Percentiles rank a stretch among this genome's conserved stretches.
Conservation (phyloP, 208 protist species). For the Crithidia sp. region DNA sequence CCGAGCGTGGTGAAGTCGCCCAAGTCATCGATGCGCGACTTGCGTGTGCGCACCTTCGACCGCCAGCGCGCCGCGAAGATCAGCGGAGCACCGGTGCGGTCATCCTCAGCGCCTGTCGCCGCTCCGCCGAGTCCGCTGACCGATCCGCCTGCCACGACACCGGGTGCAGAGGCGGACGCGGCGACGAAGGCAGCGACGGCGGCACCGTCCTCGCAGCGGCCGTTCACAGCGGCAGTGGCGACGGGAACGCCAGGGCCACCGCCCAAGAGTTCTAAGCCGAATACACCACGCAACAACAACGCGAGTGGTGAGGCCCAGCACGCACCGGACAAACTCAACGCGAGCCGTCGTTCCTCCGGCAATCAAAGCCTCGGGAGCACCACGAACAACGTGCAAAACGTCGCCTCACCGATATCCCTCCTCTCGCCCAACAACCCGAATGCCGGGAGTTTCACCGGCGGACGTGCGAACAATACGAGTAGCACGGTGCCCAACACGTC, state of each 20-base stretch:
- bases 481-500: neutral
- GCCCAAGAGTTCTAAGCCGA: neutral
- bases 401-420: constrained; percentile 2
- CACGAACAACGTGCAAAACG: neutral
- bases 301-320: no score
- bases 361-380: neutral
- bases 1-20: constrained; percentile 74
- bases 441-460: neutral
- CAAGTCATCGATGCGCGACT: constrained; percentile 21
- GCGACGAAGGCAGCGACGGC: neutral
- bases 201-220: no score
- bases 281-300: no score
- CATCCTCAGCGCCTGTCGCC: neutral
- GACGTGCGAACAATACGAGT: neutral
- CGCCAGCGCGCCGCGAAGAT: constrained; percentile 53
- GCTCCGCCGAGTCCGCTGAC: neutral
- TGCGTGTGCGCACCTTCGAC: constrained; percentile 65
- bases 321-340: no score
- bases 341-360: no score
- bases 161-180: neutral
- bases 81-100: constrained; percentile 29
- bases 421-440: neutral
- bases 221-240: neutral
- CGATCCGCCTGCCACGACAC: neutral
- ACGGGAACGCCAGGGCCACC: neutral